A percentile compares a stretch with the other conserved stretches of the same genome.
These are phyloP conservation scores for Tolypocladium paradoxum DNA, from an alignment of 2,329 filamentous ascomycete genomes.

Conservation along the genomic window DNA sequence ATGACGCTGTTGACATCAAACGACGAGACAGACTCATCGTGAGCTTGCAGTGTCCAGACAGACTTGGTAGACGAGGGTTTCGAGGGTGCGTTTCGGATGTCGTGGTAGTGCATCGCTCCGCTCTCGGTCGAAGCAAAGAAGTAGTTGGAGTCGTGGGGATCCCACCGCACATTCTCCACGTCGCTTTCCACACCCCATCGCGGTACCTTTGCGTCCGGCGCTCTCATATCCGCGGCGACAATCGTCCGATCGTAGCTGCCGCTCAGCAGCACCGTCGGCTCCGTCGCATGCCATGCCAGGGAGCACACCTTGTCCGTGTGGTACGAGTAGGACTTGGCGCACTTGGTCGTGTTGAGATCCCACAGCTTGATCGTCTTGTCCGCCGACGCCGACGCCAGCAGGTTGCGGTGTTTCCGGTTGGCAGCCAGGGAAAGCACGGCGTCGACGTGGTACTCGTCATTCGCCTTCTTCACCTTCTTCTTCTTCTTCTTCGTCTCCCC, in stretches of 20 bases:
- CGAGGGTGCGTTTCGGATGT: constrained; percentile 65
- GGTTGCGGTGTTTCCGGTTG: constrained; percentile 86
- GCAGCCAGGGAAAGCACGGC: constrained; percentile 83
- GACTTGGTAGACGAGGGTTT: constrained; percentile 68
- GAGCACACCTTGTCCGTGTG: constrained; percentile 98
- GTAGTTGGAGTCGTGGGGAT: constrained; percentile 83
- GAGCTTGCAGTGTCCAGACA: constrained; percentile 89
- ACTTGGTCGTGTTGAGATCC: constrained; percentile 86
- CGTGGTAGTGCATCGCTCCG: constrained; percentile 86
- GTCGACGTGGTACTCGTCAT: constrained; percentile 89
- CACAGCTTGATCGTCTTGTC: constrained; percentile 97
- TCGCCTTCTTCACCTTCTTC: constrained; percentile 65
- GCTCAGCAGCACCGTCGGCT: constrained; percentile 80
- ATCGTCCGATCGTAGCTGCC: constrained; percentile 93
- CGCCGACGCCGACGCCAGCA: constrained; percentile 88
- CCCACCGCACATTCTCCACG: constrained; percentile 86
- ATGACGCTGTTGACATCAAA: constrained; percentile 88
- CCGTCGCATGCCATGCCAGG: constrained; percentile 79
- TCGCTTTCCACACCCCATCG: constrained; percentile 94
- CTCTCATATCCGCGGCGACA: constrained; percentile 92
- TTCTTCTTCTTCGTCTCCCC: constrained; percentile 62
- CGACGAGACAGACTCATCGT: constrained; percentile 82
- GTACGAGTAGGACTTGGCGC: constrained; percentile 89
- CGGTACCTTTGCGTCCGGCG: constrained; percentile 69
- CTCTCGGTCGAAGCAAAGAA: constrained; percentile 94